Percentiles rank a stretch among this genome's conserved stretches.
Conservation (phyloP, 768 basidiomycete species). For the Ramaria sp. region DNA sequence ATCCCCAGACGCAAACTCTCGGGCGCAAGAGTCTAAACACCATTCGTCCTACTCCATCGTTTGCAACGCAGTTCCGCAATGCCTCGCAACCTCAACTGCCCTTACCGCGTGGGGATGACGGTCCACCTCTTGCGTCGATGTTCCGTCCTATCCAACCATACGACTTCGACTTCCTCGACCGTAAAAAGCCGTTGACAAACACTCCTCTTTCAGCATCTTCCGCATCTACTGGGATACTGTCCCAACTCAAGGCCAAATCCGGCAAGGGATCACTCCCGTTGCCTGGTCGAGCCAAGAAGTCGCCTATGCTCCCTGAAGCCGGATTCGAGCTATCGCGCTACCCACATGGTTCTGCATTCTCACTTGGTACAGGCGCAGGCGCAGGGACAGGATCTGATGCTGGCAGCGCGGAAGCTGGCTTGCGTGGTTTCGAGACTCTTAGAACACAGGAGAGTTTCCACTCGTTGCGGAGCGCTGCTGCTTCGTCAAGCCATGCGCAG, state of each 20-base stretch:
- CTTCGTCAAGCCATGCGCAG: neutral
- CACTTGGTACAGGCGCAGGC: neutral
- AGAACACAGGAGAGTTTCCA: constrained; percentile 2
- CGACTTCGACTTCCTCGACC: constrained; percentile 4
- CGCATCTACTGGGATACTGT: constrained; percentile 1
- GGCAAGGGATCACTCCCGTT: neutral
- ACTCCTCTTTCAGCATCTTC: neutral
- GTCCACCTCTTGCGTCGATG: neutral
- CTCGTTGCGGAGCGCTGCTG: neutral
- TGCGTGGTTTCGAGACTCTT: constrained; percentile 20
- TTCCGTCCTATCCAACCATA: neutral
- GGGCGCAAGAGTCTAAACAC: constrained; percentile 4
- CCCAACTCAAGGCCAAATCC: constrained; percentile 1
- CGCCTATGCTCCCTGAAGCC: neutral
- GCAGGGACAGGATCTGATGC: neutral
- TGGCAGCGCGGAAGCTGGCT: constrained; percentile 25
- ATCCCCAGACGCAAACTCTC: neutral
- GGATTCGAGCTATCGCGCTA: constrained; percentile 4
- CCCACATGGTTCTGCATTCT: constrained; percentile 4
- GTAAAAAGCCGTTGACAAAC: constrained; percentile 7
- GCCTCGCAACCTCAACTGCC: constrained; percentile 8
- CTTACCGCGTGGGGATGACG: neutral
- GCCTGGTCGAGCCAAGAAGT: neutral
- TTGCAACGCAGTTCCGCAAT: constrained; percentile 8
- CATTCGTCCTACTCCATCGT: constrained; percentile 1